These are phyloP conservation scores for Trichoderma sp. DNA, from an alignment of 2,329 filamentous ascomycete genomes.

Conservation along the genomic window DNA sequence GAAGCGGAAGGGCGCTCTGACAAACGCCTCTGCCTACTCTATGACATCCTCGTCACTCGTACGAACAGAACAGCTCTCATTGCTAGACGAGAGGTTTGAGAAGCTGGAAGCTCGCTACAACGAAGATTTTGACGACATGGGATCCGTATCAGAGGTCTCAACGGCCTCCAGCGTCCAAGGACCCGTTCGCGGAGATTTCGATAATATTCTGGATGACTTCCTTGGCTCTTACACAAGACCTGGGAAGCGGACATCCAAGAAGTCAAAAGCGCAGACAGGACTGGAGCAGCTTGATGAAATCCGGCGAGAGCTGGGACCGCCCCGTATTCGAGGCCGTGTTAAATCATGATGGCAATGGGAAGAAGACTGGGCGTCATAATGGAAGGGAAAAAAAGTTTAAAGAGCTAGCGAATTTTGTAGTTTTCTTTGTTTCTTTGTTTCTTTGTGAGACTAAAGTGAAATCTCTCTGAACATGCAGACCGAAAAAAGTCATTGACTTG, in stretches of 20 bases:
- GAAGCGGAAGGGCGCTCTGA: constrained; percentile 93
- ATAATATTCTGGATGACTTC: constrained; percentile 91
- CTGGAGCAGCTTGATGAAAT: constrained; percentile 91
- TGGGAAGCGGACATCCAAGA: constrained; percentile 73
- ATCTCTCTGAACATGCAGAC: neutral
- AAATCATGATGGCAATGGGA: constrained; percentile 6
- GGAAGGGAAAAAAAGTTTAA: neutral
- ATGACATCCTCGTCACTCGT: constrained; percentile 88
- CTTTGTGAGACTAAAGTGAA: neutral
- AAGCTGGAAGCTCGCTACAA: constrained; percentile 77
- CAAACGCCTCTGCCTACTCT: constrained; percentile 80
- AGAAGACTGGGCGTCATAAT: neutral
- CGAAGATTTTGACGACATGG: constrained; percentile 48
- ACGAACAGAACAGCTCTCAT: constrained; percentile 79
- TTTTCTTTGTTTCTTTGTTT: neutral
- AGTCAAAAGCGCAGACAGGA: constrained; percentile 75
- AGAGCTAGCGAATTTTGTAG: constrained; percentile 3
- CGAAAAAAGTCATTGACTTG: neutral
- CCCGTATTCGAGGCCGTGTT: constrained; percentile 51
- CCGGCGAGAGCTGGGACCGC: constrained; percentile 72
- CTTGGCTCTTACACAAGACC: constrained; percentile 68
- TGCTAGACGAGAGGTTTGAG: constrained; percentile 89
- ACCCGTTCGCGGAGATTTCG: constrained; percentile 73
- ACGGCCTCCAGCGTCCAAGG: constrained; percentile 65
- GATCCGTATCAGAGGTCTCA: constrained; percentile 59